Evolutionary conservation across 257 asterid genomes (phyloP).

Genomic region (Fraxinus quadrangulata): DNA sequence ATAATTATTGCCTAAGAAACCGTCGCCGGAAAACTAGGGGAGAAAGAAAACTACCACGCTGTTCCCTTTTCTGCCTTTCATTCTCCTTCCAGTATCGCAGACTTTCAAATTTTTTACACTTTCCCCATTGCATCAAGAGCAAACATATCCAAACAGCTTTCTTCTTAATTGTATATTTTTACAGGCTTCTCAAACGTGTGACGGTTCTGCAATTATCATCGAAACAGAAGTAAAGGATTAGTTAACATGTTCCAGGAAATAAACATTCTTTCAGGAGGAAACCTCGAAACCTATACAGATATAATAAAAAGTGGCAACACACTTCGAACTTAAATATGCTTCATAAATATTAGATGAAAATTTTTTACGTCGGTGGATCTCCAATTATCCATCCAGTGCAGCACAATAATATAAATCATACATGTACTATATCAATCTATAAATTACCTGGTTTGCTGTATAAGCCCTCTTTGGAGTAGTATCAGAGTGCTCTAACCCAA

Average conservation of each 20-base stretch:
- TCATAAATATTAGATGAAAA: not conserved
- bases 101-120: not conserved
- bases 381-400: not conserved
- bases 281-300: not conserved
- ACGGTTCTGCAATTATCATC: conserved; percentile 31
- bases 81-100: conserved; percentile 4
- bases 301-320: not conserved
- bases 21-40: not conserved
- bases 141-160: conserved; percentile 6
- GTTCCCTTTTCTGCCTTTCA: conserved; percentile 10
- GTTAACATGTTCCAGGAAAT: not conserved
- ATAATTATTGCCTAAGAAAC: not conserved
- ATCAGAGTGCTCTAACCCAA: conserved; percentile 61
- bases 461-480: conserved; percentile 47
- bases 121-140: not conserved
- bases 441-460: conserved; percentile 47
- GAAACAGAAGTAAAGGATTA: conserved; percentile 1
- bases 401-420: not conserved
- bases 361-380: not conserved
- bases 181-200: conserved; percentile 43
- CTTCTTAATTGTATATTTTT: conserved; percentile 43
- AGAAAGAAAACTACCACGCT: not conserved
- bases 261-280: not conserved
- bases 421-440: not conserved
- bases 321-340: not conserved